Base-by-base conservation (phyloP, 208 protist genomes). In the Acanthamoeba culbertsoni region DNA sequence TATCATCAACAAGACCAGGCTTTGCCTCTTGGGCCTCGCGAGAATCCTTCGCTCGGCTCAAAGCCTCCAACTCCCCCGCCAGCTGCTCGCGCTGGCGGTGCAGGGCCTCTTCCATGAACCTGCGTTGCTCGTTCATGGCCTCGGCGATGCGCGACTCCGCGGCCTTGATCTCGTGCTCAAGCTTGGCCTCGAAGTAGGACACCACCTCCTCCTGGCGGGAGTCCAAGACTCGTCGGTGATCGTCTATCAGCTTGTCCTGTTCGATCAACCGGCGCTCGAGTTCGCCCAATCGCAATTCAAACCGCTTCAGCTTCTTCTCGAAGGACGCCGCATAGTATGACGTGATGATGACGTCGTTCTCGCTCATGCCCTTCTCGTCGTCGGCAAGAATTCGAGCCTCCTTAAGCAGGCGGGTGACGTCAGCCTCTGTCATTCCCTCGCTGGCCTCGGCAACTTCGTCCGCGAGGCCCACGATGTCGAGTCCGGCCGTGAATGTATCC, bases 171-270 rank as follows among this genome's bases (percentile, higher is more conserved):
- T 79, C 71, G 71, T 79, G 71, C 23, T 45, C 71, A 14, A 79
- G 71, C 71, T 79, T 79, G 71, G 71, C 71, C 42, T 79, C 71
- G n/a, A 79, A 48, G 71, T 79, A 79, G 71, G 35, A 28, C 71
- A 79, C 71, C 40, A 79, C 42, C 71, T 79, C 71, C 37, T 45
- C 71, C 14, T 23, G 26, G 18, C 71, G 71, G 71, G 40, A 51
- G 71, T 79, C 71, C 26, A 42, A 31, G 23, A 79, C 8, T 5
- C 6, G 26, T 0, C 71, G 71, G 20, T 79, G 71, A 3, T 40
- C 20, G 3, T 59, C 79, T 14, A 89, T 46, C 40, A 33, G 46
- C 6, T 31, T 10, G 46, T 89, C 79, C 33, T 89, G 79, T 28
- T 89, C 79, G 35, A 23, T 37, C n/a, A 63, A n/a, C 18, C 79